These are phyloP conservation scores for Amylocarpus encephaloides DNA, from an alignment of 2,329 filamentous ascomycete genomes.

Conservation along the genomic window DNA sequence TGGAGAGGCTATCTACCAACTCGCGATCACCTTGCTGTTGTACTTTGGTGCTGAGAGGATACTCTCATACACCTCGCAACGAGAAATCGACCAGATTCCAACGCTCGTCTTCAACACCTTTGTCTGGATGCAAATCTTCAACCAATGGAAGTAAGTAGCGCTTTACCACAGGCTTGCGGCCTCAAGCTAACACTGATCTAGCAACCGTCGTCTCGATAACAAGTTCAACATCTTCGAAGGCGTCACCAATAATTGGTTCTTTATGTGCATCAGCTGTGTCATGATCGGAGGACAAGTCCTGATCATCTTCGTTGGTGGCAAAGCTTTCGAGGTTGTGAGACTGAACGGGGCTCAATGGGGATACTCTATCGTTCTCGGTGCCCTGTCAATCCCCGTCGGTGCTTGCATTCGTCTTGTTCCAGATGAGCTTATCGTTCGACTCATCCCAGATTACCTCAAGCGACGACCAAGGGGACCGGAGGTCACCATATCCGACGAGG, in stretches of 20 bases:
- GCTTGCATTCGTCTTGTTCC: constrained; percentile 77
- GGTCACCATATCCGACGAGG: constrained; percentile 59
- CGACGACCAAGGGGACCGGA: constrained; percentile 28
- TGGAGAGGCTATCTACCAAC: constrained; percentile 84
- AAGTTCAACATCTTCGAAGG: constrained; percentile 94
- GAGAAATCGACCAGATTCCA: constrained; percentile 49
- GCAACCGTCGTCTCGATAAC: constrained; percentile 89
- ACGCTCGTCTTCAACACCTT: constrained; percentile 97
- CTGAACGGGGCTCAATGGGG: constrained; percentile 78
- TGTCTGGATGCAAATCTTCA: constrained; percentile 99
- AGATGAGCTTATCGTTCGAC: constrained; percentile 43
- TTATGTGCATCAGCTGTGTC: constrained; percentile 74
- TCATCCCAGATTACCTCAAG: constrained; percentile 29
- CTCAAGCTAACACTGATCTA: constrained; percentile 31
- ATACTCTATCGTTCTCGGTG: constrained; percentile 75
- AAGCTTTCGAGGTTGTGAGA: constrained; percentile 59
- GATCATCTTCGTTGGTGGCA: constrained; percentile 81
- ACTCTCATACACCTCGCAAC: constrained; percentile 48
- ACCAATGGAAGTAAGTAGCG: constrained; percentile 78
- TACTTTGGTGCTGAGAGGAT: constrained; percentile 66
- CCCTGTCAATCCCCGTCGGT: constrained; percentile 80
- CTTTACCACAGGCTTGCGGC: constrained; percentile 13
- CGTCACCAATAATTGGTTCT: constrained; percentile 78
- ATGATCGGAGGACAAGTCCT: constrained; percentile 87
- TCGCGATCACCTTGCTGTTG: constrained; percentile 70